These are phyloP conservation scores for Exophiala calicioides DNA, from an alignment of 2,329 filamentous ascomycete genomes.

Conservation along the genomic window DNA sequence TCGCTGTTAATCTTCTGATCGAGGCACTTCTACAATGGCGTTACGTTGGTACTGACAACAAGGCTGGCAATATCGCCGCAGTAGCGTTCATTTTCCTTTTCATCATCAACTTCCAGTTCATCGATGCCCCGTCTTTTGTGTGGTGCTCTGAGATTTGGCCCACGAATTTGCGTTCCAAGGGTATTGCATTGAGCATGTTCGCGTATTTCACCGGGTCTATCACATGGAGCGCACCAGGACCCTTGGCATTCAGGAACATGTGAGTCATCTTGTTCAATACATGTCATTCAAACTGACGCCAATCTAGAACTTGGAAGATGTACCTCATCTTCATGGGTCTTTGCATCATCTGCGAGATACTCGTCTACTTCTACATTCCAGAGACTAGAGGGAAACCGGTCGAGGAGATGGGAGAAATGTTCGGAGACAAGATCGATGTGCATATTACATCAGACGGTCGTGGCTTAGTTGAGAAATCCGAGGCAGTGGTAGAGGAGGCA, in stretches of 20 bases:
- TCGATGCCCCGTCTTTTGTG: conserved; percentile 50
- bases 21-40: conserved; percentile 39
- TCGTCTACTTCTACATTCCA: conserved; percentile 24
- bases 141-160: conserved; percentile 27
- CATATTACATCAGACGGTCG: conserved; percentile 18
- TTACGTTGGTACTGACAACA: conserved; percentile 38
- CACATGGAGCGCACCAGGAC: conserved; percentile 17
- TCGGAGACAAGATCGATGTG: conserved; percentile 29
- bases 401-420: conserved; percentile 40
- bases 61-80: conserved; percentile 37
- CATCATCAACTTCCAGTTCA: conserved; percentile 37
- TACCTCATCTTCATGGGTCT: conserved; percentile 33
- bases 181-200: conserved; percentile 23
- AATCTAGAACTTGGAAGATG: conserved; percentile 16
- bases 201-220: conserved; percentile 20
- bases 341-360: conserved; percentile 11
- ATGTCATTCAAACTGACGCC: neutral
- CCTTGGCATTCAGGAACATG: conserved; percentile 19
- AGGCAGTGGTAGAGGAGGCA: conserved; percentile 1
- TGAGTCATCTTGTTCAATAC: conserved; percentile 1
- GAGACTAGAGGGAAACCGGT: conserved; percentile 38
- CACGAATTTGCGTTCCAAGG: conserved; percentile 23
- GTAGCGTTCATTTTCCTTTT: conserved; percentile 46
- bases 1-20: conserved; percentile 41
- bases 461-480: conserved; percentile 16